These are phyloP conservation scores for Xylariaceae sp. DNA, from an alignment of 2,329 filamentous ascomycete species.

Conservation along the genomic window DNA sequence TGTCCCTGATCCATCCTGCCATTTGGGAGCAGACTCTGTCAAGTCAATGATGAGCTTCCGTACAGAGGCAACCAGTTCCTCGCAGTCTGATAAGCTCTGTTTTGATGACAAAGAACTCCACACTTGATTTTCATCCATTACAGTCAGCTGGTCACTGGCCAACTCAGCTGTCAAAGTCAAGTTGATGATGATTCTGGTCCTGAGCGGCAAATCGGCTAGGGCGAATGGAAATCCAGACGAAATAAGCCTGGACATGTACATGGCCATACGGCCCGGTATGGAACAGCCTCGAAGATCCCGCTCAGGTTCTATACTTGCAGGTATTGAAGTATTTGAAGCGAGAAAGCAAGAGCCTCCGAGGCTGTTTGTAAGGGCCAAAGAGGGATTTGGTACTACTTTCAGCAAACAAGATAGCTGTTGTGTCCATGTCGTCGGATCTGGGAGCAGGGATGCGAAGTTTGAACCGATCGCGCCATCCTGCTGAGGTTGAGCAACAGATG, in stretches of 20 bases:
- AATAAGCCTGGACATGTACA: conserved; percentile 63
- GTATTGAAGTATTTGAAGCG: conserved; percentile 34
- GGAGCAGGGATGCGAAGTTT: conserved; percentile 47
- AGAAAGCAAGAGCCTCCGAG: conserved; percentile 69
- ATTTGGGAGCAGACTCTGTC: conserved; percentile 32
- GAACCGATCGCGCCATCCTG: conserved; percentile 28
- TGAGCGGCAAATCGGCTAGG: conserved; percentile 37
- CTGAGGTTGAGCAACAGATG: conserved; percentile 29
- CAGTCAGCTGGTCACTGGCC: conserved; percentile 51
- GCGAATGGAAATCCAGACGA: conserved; percentile 36
- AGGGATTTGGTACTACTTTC: conserved; percentile 49
- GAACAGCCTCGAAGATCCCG: conserved; percentile 69
- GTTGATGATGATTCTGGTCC: conserved; percentile 49
- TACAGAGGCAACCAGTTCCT: conserved; percentile 40
- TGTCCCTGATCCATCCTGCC: conserved; percentile 34
- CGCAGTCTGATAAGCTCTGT: conserved; percentile 36
- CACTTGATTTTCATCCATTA: conserved; percentile 40
- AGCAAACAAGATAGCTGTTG: conserved; percentile 56
- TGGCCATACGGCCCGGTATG: conserved; percentile 68
- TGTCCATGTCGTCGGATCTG: conserved; percentile 62
- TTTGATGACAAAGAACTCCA: conserved; percentile 41
- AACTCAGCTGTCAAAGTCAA: conserved; percentile 49
- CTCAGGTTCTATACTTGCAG: conserved; percentile 21
- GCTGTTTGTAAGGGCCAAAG: conserved; percentile 69
- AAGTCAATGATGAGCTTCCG: conserved; percentile 35